These are phyloP conservation scores for Rhodotorula mucilaginosa DNA, from an alignment of 1,284 basidiomycete genomes.

Conservation along the genomic window DNA sequence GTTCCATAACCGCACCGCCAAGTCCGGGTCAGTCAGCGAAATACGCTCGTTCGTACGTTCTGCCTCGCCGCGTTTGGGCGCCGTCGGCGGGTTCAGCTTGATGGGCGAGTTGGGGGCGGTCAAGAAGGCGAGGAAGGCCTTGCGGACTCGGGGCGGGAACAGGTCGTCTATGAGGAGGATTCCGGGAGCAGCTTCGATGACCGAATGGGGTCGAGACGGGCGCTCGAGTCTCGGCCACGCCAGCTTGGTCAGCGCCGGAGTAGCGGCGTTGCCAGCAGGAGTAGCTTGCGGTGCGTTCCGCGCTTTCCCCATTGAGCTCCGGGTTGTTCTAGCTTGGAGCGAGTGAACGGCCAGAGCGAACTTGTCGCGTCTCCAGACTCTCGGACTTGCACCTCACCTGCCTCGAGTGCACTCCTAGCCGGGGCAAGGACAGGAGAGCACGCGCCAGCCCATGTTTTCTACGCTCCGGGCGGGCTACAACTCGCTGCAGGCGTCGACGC, in stretches of 20 bases:
- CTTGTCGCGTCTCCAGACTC: neutral
- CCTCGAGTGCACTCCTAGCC: too few species aligned
- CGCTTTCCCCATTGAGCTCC: neutral
- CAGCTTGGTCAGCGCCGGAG: neutral
- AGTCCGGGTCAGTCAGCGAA: conserved; percentile 60
- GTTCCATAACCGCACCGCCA: conserved; percentile 58
- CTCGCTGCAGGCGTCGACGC: conserved; percentile 21
- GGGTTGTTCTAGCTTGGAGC: too few species aligned
- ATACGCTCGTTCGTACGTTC: conserved; percentile 70
- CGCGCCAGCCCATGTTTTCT: conserved; percentile 24
- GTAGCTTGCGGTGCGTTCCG: neutral
- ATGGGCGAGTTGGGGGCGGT: neutral
- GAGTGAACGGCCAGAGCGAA: neutral
- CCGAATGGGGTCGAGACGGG: neutral
- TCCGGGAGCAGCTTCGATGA: neutral
- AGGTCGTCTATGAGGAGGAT: conserved; percentile 27
- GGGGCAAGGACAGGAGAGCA: neutral
- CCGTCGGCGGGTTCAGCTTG: conserved; percentile 55
- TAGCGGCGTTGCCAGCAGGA: too few species aligned
- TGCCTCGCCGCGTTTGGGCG: conserved; percentile 71
- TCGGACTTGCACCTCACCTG: too few species aligned
- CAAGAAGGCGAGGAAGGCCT: conserved; percentile 9
- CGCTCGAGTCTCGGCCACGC: conserved; percentile 24
- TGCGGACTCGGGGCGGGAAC: conserved; percentile 5
- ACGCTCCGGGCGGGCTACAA: conserved; percentile 30